Conservation (phyloP, 2,329 filamentous ascomycete species). For the Penicillium crustosum region DNA sequence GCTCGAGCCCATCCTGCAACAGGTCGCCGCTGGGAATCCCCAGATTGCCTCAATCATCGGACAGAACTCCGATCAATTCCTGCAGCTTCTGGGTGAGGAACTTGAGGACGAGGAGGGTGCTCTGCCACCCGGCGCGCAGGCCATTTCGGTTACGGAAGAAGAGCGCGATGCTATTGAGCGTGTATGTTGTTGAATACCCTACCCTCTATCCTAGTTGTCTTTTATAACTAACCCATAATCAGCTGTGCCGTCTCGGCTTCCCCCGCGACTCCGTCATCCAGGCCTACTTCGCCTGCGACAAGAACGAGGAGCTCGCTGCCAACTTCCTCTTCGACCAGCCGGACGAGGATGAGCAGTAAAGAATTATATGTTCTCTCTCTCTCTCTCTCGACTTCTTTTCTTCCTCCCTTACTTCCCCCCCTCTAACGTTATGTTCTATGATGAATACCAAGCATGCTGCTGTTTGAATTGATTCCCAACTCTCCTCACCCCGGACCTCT, state of each 20-base stretch:
- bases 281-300: constrained; percentile 98
- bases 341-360: constrained; percentile 65
- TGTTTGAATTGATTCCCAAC: constrained; percentile 19
- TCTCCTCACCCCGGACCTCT: not conserved
- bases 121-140: constrained; percentile 82
- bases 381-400: not conserved
- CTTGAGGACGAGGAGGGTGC: constrained; percentile 68
- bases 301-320: constrained; percentile 96
- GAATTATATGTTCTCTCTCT: constrained; percentile 5
- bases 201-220: not conserved
- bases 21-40: constrained; percentile 91
- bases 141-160: constrained; percentile 90
- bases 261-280: constrained; percentile 91
- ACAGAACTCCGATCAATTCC: constrained; percentile 87
- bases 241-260: constrained; percentile 93
- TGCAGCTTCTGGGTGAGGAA: constrained; percentile 85
- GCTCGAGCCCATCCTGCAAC: constrained; percentile 96
- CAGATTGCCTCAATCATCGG: constrained; percentile 90
- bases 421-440: constrained; percentile 25
- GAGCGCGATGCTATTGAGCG: constrained; percentile 96
- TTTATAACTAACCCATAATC: constrained; percentile 19
- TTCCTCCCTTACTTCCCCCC: constrained; percentile 1
- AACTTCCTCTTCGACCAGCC: constrained; percentile 99
- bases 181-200: constrained; percentile 56
- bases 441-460: constrained; percentile 32